These are phyloP conservation scores for Gautieria morchelliformis DNA, from an alignment of 768 basidiomycete species.

Conservation along the genomic window DNA sequence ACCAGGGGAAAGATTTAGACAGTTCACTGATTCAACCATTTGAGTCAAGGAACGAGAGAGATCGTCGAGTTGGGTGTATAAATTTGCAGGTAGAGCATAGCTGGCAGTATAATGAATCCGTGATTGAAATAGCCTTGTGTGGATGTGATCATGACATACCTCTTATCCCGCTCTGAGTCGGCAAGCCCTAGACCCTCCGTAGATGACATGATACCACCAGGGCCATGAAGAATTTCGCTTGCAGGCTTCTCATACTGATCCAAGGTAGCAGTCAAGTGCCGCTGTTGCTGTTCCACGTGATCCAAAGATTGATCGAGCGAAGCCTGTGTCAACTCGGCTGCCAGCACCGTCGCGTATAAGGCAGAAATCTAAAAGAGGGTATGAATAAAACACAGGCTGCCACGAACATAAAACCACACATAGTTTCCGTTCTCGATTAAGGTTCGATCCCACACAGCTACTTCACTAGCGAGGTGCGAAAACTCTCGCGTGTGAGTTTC, in stretches of 20 bases:
- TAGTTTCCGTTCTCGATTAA: constrained; percentile 90
- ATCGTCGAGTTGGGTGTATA: constrained; percentile 89
- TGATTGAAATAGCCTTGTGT: background rate
- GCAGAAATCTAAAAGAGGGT: constrained; percentile 49
- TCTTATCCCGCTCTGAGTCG: constrained; percentile 90
- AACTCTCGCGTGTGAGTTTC: constrained; percentile 82
- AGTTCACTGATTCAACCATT: constrained; percentile 93
- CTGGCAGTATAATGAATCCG: constrained; percentile 28
- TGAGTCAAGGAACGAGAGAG: constrained; percentile 82
- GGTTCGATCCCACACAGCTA: constrained; percentile 89
- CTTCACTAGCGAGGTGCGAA: constrained; percentile 77
- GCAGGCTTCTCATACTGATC: constrained; percentile 83
- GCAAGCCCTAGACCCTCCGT: constrained; percentile 59
- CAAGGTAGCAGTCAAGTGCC: constrained; percentile 65
- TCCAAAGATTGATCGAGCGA: constrained; percentile 81
- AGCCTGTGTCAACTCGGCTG: constrained; percentile 79
- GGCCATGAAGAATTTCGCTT: constrained; percentile 70
- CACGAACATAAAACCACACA: constrained; percentile 35
- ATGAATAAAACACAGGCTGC: background rate
- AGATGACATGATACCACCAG: constrained; percentile 35
- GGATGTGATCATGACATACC: constrained; percentile 37
- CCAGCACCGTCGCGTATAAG: constrained; percentile 64
- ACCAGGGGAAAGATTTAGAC: constrained; percentile 49
- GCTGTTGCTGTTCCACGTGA: constrained; percentile 90
- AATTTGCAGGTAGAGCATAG: constrained; percentile 84